Evolutionary conservation across 2,329 filamentous ascomycete genomes (phyloP).

Genomic region (Aureobasidium subglaciale): DNA sequence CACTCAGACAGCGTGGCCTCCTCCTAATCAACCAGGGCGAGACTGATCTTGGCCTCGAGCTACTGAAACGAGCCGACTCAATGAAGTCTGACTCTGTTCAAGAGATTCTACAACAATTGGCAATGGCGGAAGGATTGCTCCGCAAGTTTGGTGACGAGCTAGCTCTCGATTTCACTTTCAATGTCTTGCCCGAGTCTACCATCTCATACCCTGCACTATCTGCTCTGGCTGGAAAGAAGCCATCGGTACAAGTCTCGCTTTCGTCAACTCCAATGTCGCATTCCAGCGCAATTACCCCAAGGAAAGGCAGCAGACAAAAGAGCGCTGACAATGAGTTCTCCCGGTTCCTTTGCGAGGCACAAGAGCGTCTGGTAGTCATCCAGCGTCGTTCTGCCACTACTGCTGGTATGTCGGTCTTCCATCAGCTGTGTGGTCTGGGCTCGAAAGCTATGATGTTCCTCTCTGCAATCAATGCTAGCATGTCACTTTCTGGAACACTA

Average conservation of each 20-base stretch:
- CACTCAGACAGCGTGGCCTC: conserved; percentile 13
- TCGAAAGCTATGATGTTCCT: conserved; percentile 33
- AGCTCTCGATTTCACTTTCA: conserved; percentile 56
- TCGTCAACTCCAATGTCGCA: conserved; percentile 6
- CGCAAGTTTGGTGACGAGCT: neutral
- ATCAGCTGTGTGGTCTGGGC: conserved; percentile 36
- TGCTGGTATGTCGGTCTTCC: conserved; percentile 52
- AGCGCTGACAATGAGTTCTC: conserved; percentile 39
- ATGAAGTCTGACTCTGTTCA: neutral
- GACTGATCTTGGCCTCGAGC: conserved; percentile 1
- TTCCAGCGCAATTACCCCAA: conserved; percentile 1
- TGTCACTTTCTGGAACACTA: conserved; percentile 26
- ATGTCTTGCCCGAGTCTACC: conserved; percentile 84
- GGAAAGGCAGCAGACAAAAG: conserved; percentile 14
- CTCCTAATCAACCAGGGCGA: conserved; percentile 7
- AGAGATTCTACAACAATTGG: conserved; percentile 6
- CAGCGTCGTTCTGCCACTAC: conserved; percentile 48
- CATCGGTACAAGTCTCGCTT: conserved; percentile 22
- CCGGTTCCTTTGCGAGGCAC: conserved; percentile 56
- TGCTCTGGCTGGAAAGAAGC: neutral
- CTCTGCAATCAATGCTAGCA: conserved; percentile 29
- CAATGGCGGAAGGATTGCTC: conserved; percentile 12
- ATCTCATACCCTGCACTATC: conserved; percentile 71
- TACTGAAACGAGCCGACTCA: conserved; percentile 1
- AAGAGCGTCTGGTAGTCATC: conserved; percentile 58